phyloP scores from a whole-genome alignment of 1,284 basidiomycete genomes.

The Ustilago hordei region DNA sequence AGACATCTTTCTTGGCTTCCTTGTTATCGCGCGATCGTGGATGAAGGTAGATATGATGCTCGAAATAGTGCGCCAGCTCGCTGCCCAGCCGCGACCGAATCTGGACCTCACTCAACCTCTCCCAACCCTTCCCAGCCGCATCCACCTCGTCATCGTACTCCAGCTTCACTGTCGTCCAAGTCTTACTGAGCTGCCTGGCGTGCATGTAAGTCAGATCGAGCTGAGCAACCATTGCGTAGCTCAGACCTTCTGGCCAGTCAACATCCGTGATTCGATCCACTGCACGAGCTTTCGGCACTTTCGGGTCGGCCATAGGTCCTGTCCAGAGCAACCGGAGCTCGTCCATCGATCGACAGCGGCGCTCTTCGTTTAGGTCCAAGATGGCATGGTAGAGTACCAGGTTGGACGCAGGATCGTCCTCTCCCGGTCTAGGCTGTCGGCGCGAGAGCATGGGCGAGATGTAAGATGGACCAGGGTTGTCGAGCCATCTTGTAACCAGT shows the following conservation, averaged over 20 bases:
- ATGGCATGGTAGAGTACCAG: constrained; percentile 44
- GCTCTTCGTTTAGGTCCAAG: constrained; percentile 49
- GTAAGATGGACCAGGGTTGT: constrained; percentile 30
- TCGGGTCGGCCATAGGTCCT: constrained; percentile 48
- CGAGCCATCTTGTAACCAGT: constrained; percentile 43
- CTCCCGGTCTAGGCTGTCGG: constrained; percentile 30
- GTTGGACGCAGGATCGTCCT: constrained; percentile 37
- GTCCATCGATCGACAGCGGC: constrained; percentile 46
- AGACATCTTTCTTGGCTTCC: background rate
- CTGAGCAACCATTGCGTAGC: constrained; percentile 55
- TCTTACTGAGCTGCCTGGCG: constrained; percentile 23
- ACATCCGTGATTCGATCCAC: constrained; percentile 53
- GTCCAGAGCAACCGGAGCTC: constrained; percentile 50
- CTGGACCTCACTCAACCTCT: constrained; percentile 32
- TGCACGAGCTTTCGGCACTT: constrained; percentile 54
- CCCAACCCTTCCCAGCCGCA: constrained; percentile 25
- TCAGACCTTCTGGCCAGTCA: constrained; percentile 58
- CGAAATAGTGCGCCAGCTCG: constrained; percentile 55
- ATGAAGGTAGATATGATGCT: constrained; percentile 53
- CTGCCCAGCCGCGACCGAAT: constrained; percentile 34
- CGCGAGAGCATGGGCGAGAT: constrained; percentile 49
- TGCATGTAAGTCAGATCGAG: constrained; percentile 39
- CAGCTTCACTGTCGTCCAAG: constrained; percentile 48
- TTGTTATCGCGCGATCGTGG: constrained; percentile 9
- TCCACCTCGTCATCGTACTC: constrained; percentile 49